Evolutionary conservation across 129 eudicot species (phyloP).

Genomic region (Helichrysum umbraculigerum): DNA sequence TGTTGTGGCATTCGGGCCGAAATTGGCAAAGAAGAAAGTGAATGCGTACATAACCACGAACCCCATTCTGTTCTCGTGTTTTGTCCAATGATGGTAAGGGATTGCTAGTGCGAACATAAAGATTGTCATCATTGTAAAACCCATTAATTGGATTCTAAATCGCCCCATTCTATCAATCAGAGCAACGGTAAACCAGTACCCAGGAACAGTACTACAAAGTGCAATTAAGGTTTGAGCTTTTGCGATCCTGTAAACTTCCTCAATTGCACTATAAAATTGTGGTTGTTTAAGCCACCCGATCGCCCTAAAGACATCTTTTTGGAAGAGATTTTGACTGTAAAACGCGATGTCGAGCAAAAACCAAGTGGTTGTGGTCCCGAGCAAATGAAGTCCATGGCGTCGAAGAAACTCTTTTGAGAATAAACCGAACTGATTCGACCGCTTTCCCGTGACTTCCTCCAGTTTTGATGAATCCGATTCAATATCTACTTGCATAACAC

Average conservation of each 20-base stretch:
- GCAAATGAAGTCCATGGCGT: constrained; percentile 69
- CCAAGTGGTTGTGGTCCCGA: constrained; percentile 68
- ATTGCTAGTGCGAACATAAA: constrained; percentile 70
- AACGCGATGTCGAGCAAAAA: constrained; percentile 71
- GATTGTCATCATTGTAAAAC: constrained; percentile 67
- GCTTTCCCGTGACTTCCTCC: constrained; percentile 19
- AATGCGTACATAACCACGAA: constrained; percentile 65
- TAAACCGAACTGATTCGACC: constrained; percentile 40
- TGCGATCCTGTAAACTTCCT: constrained; percentile 61
- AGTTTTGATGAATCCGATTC: constrained; percentile 44
- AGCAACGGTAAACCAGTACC: constrained; percentile 78
- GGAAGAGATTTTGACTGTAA: constrained; percentile 72
- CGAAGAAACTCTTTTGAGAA: constrained; percentile 50
- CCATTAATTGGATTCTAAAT: constrained; percentile 57
- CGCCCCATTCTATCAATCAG: constrained; percentile 59
- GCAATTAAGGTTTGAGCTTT: constrained; percentile 78
- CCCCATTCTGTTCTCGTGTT: constrained; percentile 48
- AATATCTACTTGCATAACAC: constrained; percentile 53
- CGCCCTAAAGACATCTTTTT: constrained; percentile 64
- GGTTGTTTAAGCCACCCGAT: constrained; percentile 55
- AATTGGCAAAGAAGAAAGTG: constrained; percentile 77
- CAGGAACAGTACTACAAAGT: constrained; percentile 70
- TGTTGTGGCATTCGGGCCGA: constrained; percentile 79
- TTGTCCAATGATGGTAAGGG: constrained; percentile 65
- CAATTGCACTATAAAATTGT: constrained; percentile 54